phyloP scores from a whole-genome alignment of 2,329 filamentous ascomycete genomes.

The Phialophora macrospora region DNA sequence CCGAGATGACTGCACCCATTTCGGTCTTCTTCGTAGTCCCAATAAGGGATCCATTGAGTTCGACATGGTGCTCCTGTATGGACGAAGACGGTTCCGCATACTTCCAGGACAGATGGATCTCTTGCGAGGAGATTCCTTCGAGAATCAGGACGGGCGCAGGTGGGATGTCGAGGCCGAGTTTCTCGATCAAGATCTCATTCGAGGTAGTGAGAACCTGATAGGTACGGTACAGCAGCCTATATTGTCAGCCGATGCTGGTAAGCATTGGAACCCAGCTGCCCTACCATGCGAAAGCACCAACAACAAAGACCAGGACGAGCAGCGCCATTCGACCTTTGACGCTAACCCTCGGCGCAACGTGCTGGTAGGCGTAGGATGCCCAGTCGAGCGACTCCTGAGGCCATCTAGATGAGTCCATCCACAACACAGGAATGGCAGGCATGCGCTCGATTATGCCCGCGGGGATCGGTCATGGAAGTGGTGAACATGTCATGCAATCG shows the following conservation, averaged over 20 bases:
- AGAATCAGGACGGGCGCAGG: constrained; percentile 87
- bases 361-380: constrained; percentile 53
- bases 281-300: constrained; percentile 57
- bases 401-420: constrained; percentile 46
- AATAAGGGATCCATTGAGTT: constrained; percentile 87
- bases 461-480: constrained; percentile 3
- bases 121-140: constrained; percentile 83
- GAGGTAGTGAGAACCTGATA: constrained; percentile 89
- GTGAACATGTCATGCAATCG: constrained; percentile 9
- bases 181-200: constrained; percentile 85
- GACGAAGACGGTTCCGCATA: constrained; percentile 68
- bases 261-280: constrained; percentile 25
- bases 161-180: constrained; percentile 92
- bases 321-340: constrained; percentile 57
- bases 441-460: constrained; percentile 30
- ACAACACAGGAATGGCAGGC: constrained; percentile 37
- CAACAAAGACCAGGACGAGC: constrained; percentile 53
- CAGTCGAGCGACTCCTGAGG: constrained; percentile 54
- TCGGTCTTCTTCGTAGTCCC: constrained; percentile 82
- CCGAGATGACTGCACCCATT: constrained; percentile 87
- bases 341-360: constrained; percentile 53
- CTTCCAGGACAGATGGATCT: constrained; percentile 90
- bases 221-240: constrained; percentile 81
- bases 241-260: constrained; percentile 9
- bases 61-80: constrained; percentile 85